Evolutionary conservation across 495 filamentous ascomycete species (phyloP), one percentile per base, ranked within the genome.

Genomic region (Aspergillus wentii): DNA sequence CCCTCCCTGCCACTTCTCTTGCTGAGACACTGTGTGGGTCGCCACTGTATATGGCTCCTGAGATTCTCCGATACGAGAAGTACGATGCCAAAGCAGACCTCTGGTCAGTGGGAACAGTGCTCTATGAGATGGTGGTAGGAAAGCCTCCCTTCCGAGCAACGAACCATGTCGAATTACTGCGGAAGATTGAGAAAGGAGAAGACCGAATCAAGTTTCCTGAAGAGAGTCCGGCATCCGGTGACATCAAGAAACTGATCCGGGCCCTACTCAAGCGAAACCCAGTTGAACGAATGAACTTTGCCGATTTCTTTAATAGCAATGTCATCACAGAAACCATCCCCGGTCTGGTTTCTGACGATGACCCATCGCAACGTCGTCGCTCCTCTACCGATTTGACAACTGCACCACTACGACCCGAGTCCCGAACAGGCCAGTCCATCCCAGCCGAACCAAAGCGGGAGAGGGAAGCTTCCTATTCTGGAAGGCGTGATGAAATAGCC

Each of bases 11-110:
- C 8, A 90, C 91, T 1, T 87, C 91, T 2, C 69, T 98, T 29
- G 92, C 92, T 6, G 92, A 98, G 56, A 98, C 92, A 3, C 72
- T 98, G 5, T 98, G 92, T 59, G 92, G 92, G 21, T 98, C 92
- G n/a, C 92, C 92, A 10, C 72, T 98, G 17, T 98, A 98, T 62
- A 98, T 98, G 92, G 92, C 92, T 1, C 92, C 92, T 2, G 92
- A 98, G 62, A 98, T 98, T 41, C 76, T 98, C 28, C 80, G 90
- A 28, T 98, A 96, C 49, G 90, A 98, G 56, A 90, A 89, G 57
- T 98, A 98, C 59, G 91, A 95, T 66, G 88, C 90, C 30, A 94
- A 90, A 56, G 92, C 89, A 27, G 92, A 98, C 69, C 66, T 98
- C 23, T 98, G 92, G 92, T 98, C 92, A 15, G 86, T 95, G 25